phyloP scores from a whole-genome alignment of 2,329 filamentous ascomycete genomes.

The Cercospora canescens region DNA sequence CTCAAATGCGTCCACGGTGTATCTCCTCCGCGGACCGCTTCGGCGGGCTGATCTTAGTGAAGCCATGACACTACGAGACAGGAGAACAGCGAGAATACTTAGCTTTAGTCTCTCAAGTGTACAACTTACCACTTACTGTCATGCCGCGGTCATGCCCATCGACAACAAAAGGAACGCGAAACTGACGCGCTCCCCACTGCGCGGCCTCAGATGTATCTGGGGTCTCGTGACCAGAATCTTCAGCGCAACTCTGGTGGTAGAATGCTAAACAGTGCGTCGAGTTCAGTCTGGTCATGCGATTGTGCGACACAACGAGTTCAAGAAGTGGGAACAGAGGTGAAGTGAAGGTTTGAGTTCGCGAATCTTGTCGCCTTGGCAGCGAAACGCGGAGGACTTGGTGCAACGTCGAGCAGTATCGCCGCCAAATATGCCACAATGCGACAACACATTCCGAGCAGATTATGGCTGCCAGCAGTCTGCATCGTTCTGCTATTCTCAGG shows the following conservation, averaged over 20 bases:
- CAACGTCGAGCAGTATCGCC: constrained; percentile 10
- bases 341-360: neutral
- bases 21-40: constrained; percentile 29
- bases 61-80: constrained; percentile 15
- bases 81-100: constrained; percentile 10
- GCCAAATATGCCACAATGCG: constrained; percentile 31
- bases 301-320: neutral
- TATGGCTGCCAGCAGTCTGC: constrained; percentile 22
- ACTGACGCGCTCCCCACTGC: neutral
- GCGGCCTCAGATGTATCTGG: neutral
- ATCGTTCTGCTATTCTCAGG: constrained; percentile 17
- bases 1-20: constrained; percentile 39
- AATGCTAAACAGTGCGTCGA: neutral
- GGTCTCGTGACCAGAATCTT: neutral
- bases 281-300: neutral
- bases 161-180: constrained; percentile 14
- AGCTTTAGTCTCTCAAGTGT: neutral
- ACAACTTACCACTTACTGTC: constrained; percentile 6
- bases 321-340: neutral
- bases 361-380: neutral
- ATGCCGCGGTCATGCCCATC: neutral
- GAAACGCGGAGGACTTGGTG: neutral
- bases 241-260: neutral
- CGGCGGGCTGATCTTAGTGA: constrained; percentile 25
- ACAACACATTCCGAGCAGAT: constrained; percentile 19